These are phyloP conservation scores for Termitomyces sp. DNA, from an alignment of 768 basidiomycete genomes.

Conservation along the genomic window DNA sequence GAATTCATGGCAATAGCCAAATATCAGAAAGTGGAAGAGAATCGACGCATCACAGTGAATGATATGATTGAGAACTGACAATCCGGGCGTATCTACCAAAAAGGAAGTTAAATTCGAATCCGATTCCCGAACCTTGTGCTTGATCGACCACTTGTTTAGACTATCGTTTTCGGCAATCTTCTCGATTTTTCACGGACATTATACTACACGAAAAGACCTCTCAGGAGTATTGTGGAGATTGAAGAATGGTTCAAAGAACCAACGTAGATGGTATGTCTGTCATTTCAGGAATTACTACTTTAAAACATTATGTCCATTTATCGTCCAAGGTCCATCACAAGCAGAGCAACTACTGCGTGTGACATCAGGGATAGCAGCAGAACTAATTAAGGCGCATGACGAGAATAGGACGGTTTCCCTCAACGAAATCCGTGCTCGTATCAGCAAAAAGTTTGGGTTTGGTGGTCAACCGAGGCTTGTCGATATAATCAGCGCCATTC, in stretches of 20 bases:
- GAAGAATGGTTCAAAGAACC: constrained; percentile 11
- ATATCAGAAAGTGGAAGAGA: no score
- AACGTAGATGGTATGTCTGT: constrained; percentile 9
- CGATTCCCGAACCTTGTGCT: not conserved
- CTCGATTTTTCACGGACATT: not conserved
- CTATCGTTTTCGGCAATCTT: not conserved
- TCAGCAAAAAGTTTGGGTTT: constrained; percentile 87
- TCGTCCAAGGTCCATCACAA: constrained; percentile 64
- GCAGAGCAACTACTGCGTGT: constrained; percentile 87
- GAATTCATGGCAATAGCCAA: no score
- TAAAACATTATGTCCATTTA: not conserved
- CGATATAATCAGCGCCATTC: constrained; percentile 97
- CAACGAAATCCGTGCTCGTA: constrained; percentile 78
- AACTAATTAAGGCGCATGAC: constrained; percentile 86
- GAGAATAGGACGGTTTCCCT: constrained; percentile 73
- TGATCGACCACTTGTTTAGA: not conserved
- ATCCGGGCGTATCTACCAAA: no score
- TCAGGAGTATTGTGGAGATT: not conserved
- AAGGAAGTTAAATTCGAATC: not conserved
- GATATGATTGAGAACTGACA: no score
- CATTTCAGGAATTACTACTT: not conserved
- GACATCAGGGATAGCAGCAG: constrained; percentile 91
- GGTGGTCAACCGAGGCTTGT: constrained; percentile 89
- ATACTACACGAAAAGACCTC: not conserved
- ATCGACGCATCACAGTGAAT: no score